phyloP scores from a whole-genome alignment of 352 stramenopile genomes.

The Globisporangium sylvaticum region DNA sequence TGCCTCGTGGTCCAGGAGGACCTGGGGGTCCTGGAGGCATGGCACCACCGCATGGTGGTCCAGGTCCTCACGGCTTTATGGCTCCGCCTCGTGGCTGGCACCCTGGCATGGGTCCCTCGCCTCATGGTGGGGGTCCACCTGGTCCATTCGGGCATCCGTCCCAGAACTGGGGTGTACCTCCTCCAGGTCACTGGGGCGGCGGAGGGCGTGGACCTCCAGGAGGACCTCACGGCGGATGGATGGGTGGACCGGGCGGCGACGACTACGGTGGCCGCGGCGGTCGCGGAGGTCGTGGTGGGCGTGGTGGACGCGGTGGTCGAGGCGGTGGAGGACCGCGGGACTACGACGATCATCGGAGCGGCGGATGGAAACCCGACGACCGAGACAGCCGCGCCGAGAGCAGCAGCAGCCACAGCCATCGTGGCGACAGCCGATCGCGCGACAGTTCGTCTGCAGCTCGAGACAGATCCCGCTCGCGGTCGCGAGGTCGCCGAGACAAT shows the following conservation, averaged over 20 bases:
- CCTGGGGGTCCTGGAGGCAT: slow-evolving; percentile 25
- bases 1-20: slow-evolving; percentile 15
- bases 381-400: slow-evolving; percentile 29
- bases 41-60: neutral
- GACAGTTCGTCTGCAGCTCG: slow-evolving; percentile 32
- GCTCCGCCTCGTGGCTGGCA: slow-evolving; percentile 61
- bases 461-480: slow-evolving; percentile 55
- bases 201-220: slow-evolving; percentile 35
- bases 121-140: slow-evolving; percentile 14
- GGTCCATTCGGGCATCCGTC: slow-evolving; percentile 30
- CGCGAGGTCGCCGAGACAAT: slow-evolving; percentile 27
- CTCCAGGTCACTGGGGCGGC: slow-evolving; percentile 40
- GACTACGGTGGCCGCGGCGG: slow-evolving; percentile 24
- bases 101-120: slow-evolving; percentile 58
- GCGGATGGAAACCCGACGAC: slow-evolving; percentile 28
- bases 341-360: slow-evolving; percentile 42
- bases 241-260: slow-evolving; percentile 32
- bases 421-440: slow-evolving; percentile 24
- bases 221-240: slow-evolving; percentile 38
- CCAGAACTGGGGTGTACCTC: slow-evolving; percentile 35
- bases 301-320: slow-evolving; percentile 23
- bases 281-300: slow-evolving; percentile 27
- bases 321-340: slow-evolving; percentile 17
- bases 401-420: slow-evolving; percentile 16
- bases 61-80: slow-evolving; percentile 47